Evolutionary conservation across 2,329 filamentous ascomycete genomes (phyloP), one percentile per base, ranked within the genome.

Genomic region (Cladophialophora carrionii): DNA sequence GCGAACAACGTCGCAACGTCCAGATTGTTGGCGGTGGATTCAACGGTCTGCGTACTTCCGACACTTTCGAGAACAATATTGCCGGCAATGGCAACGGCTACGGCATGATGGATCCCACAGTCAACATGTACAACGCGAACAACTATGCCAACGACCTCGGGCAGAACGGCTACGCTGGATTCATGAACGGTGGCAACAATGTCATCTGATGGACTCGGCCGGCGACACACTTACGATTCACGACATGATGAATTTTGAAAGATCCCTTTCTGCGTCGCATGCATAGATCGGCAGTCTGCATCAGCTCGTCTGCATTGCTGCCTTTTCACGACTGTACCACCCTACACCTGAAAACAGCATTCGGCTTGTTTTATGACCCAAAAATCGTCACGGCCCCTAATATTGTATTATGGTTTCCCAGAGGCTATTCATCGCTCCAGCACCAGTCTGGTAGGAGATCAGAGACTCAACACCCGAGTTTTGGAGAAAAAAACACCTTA

Each of bases 11-110:
- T 43, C 68, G 71, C 57, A 71, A 72, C 59, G 68, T 73, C 31
- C 70, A 72, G 65, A 71, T 73, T 61, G 70, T 71, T 20, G 70
- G 70, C 49, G 70, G 70, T 43, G 70, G 70, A 22, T 72, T 72
- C 65, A 71, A 71, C 31, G 59, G 57, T 24, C 55, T 67, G 41
- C 64, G 68, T 14, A 60, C 54, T 57, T 34, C 63, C 4, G 65
- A 68, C 31, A 49, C 54, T 31, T 66, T 65, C 53, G 52, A 68
- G 29, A 65, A 68, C 32, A 65, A 37, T 60, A 58, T 65, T 10
- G 12, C 59, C 54, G 22, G 58, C 24, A 67, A 64, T 57, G 63
- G 60, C 48, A 68, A 66, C 31, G 54, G 31, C 29, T 68, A 52
- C 26, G 65, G 60, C 37, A 66, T 67, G 56, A 63, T 64, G 61